These are phyloP conservation scores for Alternaria sp. DNA, from an alignment of 2,329 filamentous ascomycete species.

Conservation along the genomic window DNA sequence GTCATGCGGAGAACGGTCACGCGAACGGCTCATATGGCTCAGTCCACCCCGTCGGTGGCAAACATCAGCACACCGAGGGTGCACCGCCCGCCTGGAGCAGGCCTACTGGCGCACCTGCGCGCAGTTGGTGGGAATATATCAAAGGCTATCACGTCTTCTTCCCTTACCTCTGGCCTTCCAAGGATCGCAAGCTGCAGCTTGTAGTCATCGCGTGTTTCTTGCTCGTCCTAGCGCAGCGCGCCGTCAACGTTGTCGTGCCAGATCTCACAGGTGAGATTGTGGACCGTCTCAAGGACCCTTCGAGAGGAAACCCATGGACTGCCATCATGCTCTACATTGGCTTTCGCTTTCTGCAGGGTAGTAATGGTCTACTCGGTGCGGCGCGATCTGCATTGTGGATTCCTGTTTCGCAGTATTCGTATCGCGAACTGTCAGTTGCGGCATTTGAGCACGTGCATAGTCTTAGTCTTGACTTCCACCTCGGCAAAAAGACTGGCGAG, in stretches of 20 bases:
- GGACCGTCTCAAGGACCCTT: constrained; percentile 69
- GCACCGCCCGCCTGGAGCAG: constrained; percentile 85
- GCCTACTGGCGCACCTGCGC: constrained; percentile 83
- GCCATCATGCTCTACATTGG: constrained; percentile 79
- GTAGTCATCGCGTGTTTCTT: constrained; percentile 84
- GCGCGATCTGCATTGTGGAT: constrained; percentile 89
- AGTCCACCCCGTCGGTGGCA: constrained; percentile 53
- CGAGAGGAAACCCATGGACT: constrained; percentile 71
- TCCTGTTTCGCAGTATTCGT: constrained; percentile 95
- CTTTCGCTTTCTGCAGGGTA: constrained; percentile 85
- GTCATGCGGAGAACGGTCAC: constrained; percentile 58
- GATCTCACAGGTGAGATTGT: constrained; percentile 82
- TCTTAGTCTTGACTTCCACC: constrained; percentile 93
- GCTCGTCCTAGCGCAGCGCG: constrained; percentile 80
- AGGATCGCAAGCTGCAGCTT: constrained; percentile 76
- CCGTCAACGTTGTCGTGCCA: constrained; percentile 87
- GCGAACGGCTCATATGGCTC: constrained; percentile 65
- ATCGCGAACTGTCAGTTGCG: constrained; percentile 90
- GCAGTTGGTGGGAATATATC: constrained; percentile 96
- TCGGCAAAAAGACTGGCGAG: constrained; percentile 96
- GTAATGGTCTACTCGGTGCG: constrained; percentile 86
- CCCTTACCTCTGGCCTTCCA: constrained; percentile 94
- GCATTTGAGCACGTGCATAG: constrained; percentile 98
- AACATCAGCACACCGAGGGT: constrained; percentile 62
- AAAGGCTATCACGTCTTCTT: constrained; percentile 93